Evolutionary conservation across 2,329 filamentous ascomycete species (phyloP).

Genomic region (Drechslerella stenobrocha): DNA sequence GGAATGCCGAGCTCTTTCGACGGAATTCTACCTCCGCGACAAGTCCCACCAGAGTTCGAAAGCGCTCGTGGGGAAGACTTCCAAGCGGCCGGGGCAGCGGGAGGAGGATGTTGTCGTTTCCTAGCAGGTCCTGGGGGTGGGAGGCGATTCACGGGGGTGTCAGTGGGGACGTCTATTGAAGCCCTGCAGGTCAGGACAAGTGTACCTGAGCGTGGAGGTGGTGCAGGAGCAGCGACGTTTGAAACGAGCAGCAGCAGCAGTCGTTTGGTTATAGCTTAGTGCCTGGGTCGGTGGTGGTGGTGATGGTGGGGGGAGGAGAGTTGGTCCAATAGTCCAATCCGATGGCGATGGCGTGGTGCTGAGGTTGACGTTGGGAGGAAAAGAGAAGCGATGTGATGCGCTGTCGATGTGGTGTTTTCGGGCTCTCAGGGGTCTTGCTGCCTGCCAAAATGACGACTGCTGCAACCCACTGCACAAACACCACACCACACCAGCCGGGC

Average conservation of each 20-base stretch:
- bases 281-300: conserved; percentile 12
- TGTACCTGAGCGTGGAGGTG: conserved; percentile 35
- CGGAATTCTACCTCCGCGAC: conserved; percentile 24
- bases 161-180: conserved; percentile 12
- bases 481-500: neutral
- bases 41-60: conserved; percentile 19
- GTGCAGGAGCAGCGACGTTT: conserved; percentile 20
- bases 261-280: conserved; percentile 27
- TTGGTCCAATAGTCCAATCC: conserved; percentile 9
- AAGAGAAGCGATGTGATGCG: conserved; percentile 48
- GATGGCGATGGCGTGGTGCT: conserved; percentile 31
- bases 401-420: conserved; percentile 6
- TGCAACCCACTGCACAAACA: conserved; percentile 4
- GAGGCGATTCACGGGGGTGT: conserved; percentile 30
- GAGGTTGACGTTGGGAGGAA: conserved; percentile 46
- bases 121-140: conserved; percentile 17
- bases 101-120: conserved; percentile 11
- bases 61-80: conserved; percentile 30
- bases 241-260: conserved; percentile 45
- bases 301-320: conserved; percentile 11
- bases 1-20: conserved; percentile 46
- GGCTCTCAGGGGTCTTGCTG: conserved; percentile 38
- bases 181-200: conserved; percentile 35
- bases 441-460: conserved; percentile 2
- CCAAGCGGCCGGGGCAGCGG: conserved; percentile 18